A percentile compares a stretch with the other conserved stretches of the same genome.
Evolutionary conservation across 768 basidiomycete species (phyloP).

Genomic region (Rhizopogon vinicolor): DNA sequence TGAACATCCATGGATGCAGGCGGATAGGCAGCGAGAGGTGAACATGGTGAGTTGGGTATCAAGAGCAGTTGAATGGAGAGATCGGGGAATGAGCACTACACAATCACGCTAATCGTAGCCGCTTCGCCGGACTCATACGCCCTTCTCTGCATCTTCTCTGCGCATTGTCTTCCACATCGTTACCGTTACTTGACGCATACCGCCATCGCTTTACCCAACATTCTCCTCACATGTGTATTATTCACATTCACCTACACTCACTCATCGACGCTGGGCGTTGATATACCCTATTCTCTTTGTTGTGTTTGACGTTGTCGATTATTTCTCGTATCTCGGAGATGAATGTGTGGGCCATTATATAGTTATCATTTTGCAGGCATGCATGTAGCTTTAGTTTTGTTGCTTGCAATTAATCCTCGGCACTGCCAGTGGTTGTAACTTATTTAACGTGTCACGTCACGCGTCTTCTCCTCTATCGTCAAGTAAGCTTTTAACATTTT

Average conservation of each 20-base stretch:
- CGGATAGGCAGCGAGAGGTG: conserved; percentile 56
- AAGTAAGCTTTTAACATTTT: background rate
- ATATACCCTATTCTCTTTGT: background rate
- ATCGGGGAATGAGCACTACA: conserved; percentile 12
- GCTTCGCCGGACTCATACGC: background rate
- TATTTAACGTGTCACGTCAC: background rate
- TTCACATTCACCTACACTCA: background rate
- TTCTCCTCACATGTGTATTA: background rate
- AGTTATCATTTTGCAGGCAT: background rate
- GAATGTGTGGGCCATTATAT: background rate
- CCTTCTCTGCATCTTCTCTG: background rate
- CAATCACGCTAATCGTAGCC: background rate
- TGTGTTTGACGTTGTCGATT: background rate
- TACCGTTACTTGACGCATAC: background rate
- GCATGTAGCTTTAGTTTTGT: background rate
- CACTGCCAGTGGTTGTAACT: background rate
- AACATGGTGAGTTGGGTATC: conserved; percentile 87
- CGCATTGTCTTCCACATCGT: background rate
- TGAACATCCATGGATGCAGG: conserved; percentile 75
- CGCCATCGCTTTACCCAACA: background rate
- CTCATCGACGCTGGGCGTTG: background rate
- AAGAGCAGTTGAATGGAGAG: conserved; percentile 39
- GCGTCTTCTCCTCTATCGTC: background rate
- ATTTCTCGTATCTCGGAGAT: background rate
- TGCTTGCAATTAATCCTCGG: background rate